Evolutionary conservation across 2,329 filamentous ascomycete species (phyloP), one percentile per base, ranked within the genome.

Genomic region (Exophiala dermatitidis): DNA sequence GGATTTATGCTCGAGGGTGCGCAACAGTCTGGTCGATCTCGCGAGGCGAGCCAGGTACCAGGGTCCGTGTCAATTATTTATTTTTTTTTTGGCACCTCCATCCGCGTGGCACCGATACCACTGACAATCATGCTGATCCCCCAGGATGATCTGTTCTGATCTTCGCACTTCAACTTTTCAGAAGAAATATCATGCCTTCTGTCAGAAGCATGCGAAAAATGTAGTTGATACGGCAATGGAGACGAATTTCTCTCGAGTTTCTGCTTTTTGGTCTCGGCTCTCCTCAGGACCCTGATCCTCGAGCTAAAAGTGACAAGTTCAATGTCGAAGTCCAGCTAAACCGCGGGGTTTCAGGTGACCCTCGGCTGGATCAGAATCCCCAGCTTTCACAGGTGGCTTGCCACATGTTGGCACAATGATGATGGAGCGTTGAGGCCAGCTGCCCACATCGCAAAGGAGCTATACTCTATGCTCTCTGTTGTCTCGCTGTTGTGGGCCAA

Each of bases 261-360:
- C 19, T 19, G 19, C 19, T 19, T 19, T 19, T 19, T 19, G 19
- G 19, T 19, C 19, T 19, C 19, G 19, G 19, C 19, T 19, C 19
- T 19, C 19, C 19, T 19, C 19, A 19, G 19, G 19, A 19, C 19
- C 19, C 19, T 19, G 19, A 19, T 19, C 19, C 19, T 19, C 41
- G 9, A 26, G 7, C 19, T 29, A 5, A 4, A 28, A 43, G 5
- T 8, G 19, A 28, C 41, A 19, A 43, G 29, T 31, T 29, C 19
- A 28, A 28, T 19, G 29, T 37, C 19, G 6, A 28, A n/a, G 29
- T 37, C 29, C 9, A 32, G 36, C 46, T 47, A 52, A 48, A 40
- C 38, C 7, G 56, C 52, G 56, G 56, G 56, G 56, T 52, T 54
- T 49, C 36, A 50, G 46, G 46, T 36, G 41, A 58, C 42, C 49